phyloP scores from a whole-genome alignment of 768 basidiomycete genomes.

The Rubroboletus satanas region DNA sequence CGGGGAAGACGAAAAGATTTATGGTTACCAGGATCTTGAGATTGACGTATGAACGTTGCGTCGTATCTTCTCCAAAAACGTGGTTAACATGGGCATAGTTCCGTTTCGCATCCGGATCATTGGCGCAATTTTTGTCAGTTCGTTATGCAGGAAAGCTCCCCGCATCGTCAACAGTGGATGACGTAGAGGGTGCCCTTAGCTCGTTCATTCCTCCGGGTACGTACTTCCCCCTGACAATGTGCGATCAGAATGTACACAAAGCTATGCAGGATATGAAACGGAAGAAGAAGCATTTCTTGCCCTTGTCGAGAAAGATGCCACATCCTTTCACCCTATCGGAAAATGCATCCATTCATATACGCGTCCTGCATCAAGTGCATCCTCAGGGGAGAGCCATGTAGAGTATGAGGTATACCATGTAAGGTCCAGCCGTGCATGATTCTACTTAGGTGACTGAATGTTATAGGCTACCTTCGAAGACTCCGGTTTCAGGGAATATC shows the following conservation, averaged over 20 bases:
- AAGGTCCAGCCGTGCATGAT: slow-evolving; percentile 29
- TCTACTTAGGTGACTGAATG: slow-evolving; percentile 1
- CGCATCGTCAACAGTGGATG: slow-evolving; percentile 71
- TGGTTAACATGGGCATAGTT: slow-evolving; percentile 44
- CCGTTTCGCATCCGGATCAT: slow-evolving; percentile 82
- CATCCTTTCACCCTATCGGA: slow-evolving; percentile 72
- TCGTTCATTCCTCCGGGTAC: slow-evolving; percentile 74
- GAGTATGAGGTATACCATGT: slow-evolving; percentile 92
- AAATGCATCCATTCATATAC: slow-evolving; percentile 73
- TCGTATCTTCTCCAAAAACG: background rate
- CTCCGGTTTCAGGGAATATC: slow-evolving; percentile 87
- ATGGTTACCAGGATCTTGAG: slow-evolving; percentile 81
- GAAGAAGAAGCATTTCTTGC: slow-evolving; percentile 62
- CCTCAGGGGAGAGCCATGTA: slow-evolving; percentile 53
- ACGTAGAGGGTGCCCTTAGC: slow-evolving; percentile 74
- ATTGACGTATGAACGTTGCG: slow-evolving; percentile 64
- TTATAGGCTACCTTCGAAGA: slow-evolving; percentile 77
- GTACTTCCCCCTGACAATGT: background rate
- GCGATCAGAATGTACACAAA: background rate
- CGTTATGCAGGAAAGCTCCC: slow-evolving; percentile 63
- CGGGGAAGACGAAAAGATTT: slow-evolving; percentile 94
- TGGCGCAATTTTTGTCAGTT: slow-evolving; percentile 71
- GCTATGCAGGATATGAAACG: slow-evolving; percentile 59
- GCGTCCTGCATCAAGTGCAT: slow-evolving; percentile 44
- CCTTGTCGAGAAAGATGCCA: slow-evolving; percentile 75